Evolutionary conservation across 192 early-diverging fungal genomes (phyloP).

Genomic region (Coemansia sp.): DNA sequence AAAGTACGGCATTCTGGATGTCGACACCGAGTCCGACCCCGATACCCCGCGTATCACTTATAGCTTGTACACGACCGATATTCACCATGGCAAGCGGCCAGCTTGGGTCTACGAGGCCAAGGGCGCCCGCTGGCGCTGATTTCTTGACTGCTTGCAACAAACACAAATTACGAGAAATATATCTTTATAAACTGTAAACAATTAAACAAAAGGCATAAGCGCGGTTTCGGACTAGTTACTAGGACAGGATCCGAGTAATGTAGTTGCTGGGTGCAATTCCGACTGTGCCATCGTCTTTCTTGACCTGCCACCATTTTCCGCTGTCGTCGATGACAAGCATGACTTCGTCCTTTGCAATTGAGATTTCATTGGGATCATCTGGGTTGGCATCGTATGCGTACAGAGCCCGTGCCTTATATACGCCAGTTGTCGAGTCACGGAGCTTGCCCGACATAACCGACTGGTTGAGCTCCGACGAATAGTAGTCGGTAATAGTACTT

Average conservation of each 20-base stretch:
- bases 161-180: neutral
- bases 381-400: constrained; percentile 84
- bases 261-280: constrained; percentile 94
- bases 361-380: constrained; percentile 87
- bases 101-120: constrained; percentile 44
- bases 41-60: constrained; percentile 37
- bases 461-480: constrained; percentile 37
- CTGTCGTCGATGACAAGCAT: constrained; percentile 84
- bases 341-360: constrained; percentile 82
- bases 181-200: neutral
- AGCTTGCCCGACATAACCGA: constrained; percentile 41
- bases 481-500: constrained; percentile 45
- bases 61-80: constrained; percentile 48
- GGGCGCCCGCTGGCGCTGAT: constrained; percentile 36
- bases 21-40: constrained; percentile 41
- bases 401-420: constrained; percentile 64
- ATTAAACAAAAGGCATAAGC: neutral
- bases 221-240: neutral
- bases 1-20: constrained; percentile 53
- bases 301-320: constrained; percentile 98
- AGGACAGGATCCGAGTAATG: constrained; percentile 46
- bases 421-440: constrained; percentile 44
- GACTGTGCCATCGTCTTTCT: constrained; percentile 69
- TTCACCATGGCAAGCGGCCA: constrained; percentile 19
- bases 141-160: neutral